Base-by-base conservation (phyloP, 2,329 filamentous ascomycete species). In the Gnomoniopsis sp. region DNA sequence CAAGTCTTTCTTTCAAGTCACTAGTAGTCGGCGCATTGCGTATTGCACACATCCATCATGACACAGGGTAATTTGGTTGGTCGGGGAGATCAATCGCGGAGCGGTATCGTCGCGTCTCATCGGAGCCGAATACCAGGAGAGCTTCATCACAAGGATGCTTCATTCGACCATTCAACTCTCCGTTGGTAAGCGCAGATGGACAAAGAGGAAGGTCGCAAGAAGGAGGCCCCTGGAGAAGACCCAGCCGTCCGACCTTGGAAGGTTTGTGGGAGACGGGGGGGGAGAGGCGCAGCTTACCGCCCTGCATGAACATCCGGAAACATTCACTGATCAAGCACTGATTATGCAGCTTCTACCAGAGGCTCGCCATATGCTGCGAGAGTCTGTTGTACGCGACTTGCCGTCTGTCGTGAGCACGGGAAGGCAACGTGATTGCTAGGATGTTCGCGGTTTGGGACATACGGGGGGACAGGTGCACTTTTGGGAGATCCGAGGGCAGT, bases 341-440 rank as follows among this genome's bases (percentile, higher is more conserved):
- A 33, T 36, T 41, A 21, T 56, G 53, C 36, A 33, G 38, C n/a
- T 15, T 41, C 14, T 41, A 12, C 14, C 12, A 41, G 4, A 6
- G 4, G n/a, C 38, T 41, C 12, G 4, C 26, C 26, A 8, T 30
- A 30, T 30, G 26, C 26, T 30, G 26, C 8, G 8, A 30, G 26
- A 30, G 26, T 4, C 8, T 30, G 4, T 30, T 30, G n/a, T n/a
- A n/a, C n/a, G n/a, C 36, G 51, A 38, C 46, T 52, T 55, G 44
- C 55, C 59, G 59, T 41, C 55, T 55, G 55, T 53, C 57, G 59
- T 61, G 58, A 59, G 41, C 49, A 55, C 47, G 52, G 55, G 56
- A 58, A 48, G 43, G 33, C 4, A 50, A 50, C 48, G 48, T 50
- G 48, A 30, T n/a, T 17, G 14, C 48, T 22, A 22, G 48, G 48